phyloP scores from a whole-genome alignment of 176 grass and related monocot genomes.

The Rhynchospora breviuscula region DNA sequence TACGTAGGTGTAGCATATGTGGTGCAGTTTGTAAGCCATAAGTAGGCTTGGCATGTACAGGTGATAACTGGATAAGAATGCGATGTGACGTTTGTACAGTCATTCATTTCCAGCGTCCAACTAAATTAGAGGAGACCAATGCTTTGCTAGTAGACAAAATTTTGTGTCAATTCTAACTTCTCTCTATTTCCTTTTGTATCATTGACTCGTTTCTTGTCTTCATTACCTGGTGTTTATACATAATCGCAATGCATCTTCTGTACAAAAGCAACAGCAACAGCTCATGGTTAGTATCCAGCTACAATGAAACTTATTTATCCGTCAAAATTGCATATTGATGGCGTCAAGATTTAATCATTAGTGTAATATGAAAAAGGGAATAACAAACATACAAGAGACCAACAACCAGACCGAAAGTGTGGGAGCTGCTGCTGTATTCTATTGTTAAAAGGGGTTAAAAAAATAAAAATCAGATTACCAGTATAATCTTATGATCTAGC shows the following conservation, averaged over 20 bases:
- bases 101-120: background rate
- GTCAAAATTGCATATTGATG: background rate
- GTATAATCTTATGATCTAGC: too few relatives aligned
- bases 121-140: too few relatives aligned
- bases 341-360: background rate
- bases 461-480: too few relatives aligned
- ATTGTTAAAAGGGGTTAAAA: too few relatives aligned
- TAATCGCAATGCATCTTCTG: background rate
- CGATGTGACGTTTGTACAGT: background rate
- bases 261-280: background rate
- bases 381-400: too few relatives aligned
- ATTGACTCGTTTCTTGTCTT: background rate
- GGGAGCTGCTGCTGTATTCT: too few relatives aligned
- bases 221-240: background rate
- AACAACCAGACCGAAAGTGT: too few relatives aligned
- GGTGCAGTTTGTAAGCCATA: background rate
- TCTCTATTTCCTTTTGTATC: background rate
- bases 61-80: conserved; percentile 7
- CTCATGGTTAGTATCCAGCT: background rate
- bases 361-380: background rate
- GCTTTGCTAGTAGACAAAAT: background rate
- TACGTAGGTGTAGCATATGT: background rate
- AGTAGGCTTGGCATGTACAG: background rate
- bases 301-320: background rate
- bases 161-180: background rate